Evolutionary conservation across 2,329 filamentous ascomycete genomes (phyloP).

Genomic region (Xylariaceae sp.): DNA sequence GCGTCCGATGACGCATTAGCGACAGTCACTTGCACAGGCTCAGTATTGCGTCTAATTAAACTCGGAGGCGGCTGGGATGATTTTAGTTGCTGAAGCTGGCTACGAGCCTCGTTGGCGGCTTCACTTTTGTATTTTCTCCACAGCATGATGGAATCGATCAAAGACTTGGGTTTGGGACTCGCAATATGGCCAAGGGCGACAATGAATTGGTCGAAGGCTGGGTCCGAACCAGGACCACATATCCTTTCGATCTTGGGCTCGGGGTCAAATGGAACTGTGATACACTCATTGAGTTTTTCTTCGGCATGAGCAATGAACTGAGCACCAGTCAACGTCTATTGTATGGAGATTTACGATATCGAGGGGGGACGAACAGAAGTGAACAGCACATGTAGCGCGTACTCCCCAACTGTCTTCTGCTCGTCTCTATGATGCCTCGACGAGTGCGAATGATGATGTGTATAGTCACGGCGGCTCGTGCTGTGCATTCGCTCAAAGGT

Average conservation of each 20-base stretch:
- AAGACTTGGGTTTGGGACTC: constrained; percentile 85
- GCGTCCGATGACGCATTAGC: constrained; percentile 29
- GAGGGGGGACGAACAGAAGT: constrained; percentile 66
- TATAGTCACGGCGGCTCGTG: constrained; percentile 68
- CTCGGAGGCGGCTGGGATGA: constrained; percentile 41
- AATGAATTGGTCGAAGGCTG: constrained; percentile 90
- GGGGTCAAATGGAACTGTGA: constrained; percentile 73
- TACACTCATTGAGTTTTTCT: constrained; percentile 87
- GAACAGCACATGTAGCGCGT: constrained; percentile 93
- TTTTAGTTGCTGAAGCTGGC: constrained; percentile 54
- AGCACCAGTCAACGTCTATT: constrained; percentile 30
- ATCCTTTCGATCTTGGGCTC: constrained; percentile 85
- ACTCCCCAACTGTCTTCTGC: constrained; percentile 93
- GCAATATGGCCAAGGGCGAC: constrained; percentile 91
- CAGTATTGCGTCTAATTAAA: constrained; percentile 70
- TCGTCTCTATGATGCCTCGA: constrained; percentile 70
- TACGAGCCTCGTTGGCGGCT: constrained; percentile 68
- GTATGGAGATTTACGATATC: background rate
- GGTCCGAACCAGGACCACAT: constrained; percentile 85
- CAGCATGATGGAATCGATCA: constrained; percentile 97
- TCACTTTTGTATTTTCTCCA: constrained; percentile 98
- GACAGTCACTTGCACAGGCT: constrained; percentile 55
- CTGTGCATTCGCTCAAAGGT: constrained; percentile 62
- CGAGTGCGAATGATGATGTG: constrained; percentile 74
- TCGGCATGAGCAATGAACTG: constrained; percentile 95